Base-by-base conservation (phyloP, 2,329 filamentous ascomycete genomes). In the Diaporthe amygdali region DNA sequence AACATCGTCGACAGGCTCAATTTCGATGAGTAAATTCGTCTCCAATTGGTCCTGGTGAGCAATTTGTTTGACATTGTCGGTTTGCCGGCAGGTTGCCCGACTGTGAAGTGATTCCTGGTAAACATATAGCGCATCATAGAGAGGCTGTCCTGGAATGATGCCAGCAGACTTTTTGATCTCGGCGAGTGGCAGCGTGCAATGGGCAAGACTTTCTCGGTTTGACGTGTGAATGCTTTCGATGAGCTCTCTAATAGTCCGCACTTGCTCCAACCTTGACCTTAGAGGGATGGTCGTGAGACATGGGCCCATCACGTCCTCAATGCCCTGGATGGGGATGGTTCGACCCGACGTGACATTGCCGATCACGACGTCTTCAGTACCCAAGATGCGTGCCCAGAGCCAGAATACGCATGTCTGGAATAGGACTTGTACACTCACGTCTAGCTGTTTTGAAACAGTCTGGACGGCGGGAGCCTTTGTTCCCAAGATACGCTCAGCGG, bases 271-370 rank as follows among this genome's bases (percentile, higher is more conserved):
- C 71, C 93, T 85, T 5, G 92, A 80, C n/a, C 94, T 87, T 1
- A 94, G 83, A 2, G 95, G 95, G 8, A 96, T 81, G 0, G 93
- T 92, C 1, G 91, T 85, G 64, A 98, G 90, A 76, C 93, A 96
- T 12, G 95, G 95, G 0, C 95, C 95, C 69, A 96, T 84, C 4
- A 95, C 88, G 1, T 88, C 84, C 73, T 97, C 94, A 41, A 97
- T 89, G 0, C 87, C 89, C 5, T 85, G 78, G 2, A 97, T 79
- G 0, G 93, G 89, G n/a, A 95, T 80, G 1, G 92, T 94, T 68
- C 95, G 88, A 2, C 95, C 95, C 12, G 95, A 97, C 15, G 93
- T 93, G 5, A 97, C 93, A 1, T 90, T 92, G 0, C 95, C 95
- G 47, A 97, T 88, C 0, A 91, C 84, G 1, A 95, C 83, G 77